Conservation (phyloP, 75 land plant species). For the Cunninghamia lanceolata region DNA sequence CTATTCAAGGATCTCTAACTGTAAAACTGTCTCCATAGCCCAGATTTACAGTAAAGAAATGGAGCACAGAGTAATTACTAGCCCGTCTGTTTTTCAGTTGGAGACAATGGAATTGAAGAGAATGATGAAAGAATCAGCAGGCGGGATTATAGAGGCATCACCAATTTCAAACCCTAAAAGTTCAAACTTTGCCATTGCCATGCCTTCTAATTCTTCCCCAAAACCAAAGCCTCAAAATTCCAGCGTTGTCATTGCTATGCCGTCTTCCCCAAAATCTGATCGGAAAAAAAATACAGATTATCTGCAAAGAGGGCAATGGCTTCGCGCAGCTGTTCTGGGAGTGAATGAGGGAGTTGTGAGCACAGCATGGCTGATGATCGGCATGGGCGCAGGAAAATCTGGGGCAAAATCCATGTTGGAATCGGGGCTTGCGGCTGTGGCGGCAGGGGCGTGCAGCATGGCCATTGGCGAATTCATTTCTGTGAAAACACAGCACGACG, state of each 20-base stretch:
- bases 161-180: neutral
- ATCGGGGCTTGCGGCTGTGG: constrained; percentile 76
- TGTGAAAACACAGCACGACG: constrained; percentile 73
- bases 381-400: constrained; percentile 61
- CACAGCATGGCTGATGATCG: constrained; percentile 76
- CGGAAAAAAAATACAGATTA: constrained; percentile 34
- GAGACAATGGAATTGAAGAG: neutral
- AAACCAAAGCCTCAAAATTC: neutral
- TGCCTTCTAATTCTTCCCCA: neutral
- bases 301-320: constrained; percentile 76
- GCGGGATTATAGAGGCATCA: neutral
- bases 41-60: neutral
- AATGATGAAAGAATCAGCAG: neutral
- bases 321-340: constrained; percentile 78
- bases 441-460: constrained; percentile 89
- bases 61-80: neutral
- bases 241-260: neutral
- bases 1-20: too few relatives aligned
- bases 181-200: neutral
- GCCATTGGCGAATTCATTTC: constrained; percentile 94
- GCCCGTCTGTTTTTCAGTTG: neutral
- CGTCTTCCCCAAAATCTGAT: neutral
- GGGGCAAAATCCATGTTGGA: constrained; percentile 54
- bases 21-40: neutral
- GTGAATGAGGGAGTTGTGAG: constrained; percentile 87